Evolutionary conservation across 768 basidiomycete genomes (phyloP).

Genomic region (Kondoa malvinella): DNA sequence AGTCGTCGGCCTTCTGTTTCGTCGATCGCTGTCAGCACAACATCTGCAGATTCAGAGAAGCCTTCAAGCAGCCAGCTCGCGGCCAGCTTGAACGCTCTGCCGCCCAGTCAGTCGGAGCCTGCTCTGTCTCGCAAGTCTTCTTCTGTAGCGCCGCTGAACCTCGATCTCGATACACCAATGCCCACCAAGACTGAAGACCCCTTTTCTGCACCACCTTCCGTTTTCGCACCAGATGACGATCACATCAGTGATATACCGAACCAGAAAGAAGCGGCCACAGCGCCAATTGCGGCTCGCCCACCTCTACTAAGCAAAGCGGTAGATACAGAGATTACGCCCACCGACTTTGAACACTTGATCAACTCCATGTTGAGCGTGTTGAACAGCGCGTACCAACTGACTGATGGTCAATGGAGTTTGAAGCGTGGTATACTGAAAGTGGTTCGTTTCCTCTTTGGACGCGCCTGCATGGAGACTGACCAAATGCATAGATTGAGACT

Average conservation of each 20-base stretch:
- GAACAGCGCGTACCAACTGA: slow-evolving; percentile 19
- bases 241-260: too few species aligned
- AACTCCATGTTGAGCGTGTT: slow-evolving; percentile 15
- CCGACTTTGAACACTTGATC: slow-evolving; percentile 16
- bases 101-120: background rate
- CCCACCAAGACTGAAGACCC: background rate
- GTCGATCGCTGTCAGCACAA: background rate
- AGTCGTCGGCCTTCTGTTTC: background rate
- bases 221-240: background rate
- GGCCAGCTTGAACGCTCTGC: too few species aligned
- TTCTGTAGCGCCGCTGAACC: background rate
- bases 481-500: slow-evolving; percentile 15
- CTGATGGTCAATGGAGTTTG: slow-evolving; percentile 15
- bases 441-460: too few species aligned
- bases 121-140: background rate
- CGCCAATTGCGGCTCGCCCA: too few species aligned
- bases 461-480: too few species aligned
- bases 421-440: slow-evolving; percentile 17
- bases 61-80: too few species aligned
- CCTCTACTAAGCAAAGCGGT: too few species aligned
- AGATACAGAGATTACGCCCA: background rate
- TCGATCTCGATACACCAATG: background rate
- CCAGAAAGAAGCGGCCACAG: too few species aligned
- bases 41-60: too few species aligned
- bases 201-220: background rate